Base-by-base conservation (phyloP, 2,329 filamentous ascomycete genomes). In the Geosmithia putterillii region DNA sequence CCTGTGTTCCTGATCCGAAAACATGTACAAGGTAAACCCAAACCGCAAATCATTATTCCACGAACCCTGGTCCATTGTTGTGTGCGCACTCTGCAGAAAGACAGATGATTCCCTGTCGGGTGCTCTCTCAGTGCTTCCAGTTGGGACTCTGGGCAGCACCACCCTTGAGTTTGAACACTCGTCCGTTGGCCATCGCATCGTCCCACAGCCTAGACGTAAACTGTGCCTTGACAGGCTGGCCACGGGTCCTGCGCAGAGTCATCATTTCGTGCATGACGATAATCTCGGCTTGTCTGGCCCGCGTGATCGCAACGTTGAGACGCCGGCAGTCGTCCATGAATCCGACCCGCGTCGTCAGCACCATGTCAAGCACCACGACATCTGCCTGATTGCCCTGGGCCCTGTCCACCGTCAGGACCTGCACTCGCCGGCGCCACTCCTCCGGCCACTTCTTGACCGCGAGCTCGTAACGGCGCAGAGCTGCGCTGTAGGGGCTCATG, bases 331-430 rank as follows among this genome's bases (percentile, higher is more conserved):
- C 61, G 19, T 70, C 60, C 51, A 70, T 62, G 41, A 70, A 70
- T 0, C 56, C 57, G 0, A 63, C 61, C 1, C 53, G 53, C 0
- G 50, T 52, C 0, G 62, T 62, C n/a, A 64, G 55, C 2, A 71
- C 67, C 47, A 70, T 57, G 51, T 72, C 69, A 0, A 72, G 54
- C 28, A 70, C 63, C 0, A 71, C 65, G 5, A 70, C 55, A 36
- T 72, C 69, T 0, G 69, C 67, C 45, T 72, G 65, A 14, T 68
- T 66, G 0, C 69, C 69, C 35, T 71, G 68, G 0, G 65, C 62
- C 4, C 60, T 66, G 41, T 70, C 69, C 1, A 70, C 60, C 0
- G 67, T 72, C 17, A 68, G 48, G 0, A 67, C 60, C 20, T 64
- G 55, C 0, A 70, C 60, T 2, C 65, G 52, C 1, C 47, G 25